Evolutionary conservation across 805 yeast species (phyloP).

Genomic region (Candida tallmaniae): DNA sequence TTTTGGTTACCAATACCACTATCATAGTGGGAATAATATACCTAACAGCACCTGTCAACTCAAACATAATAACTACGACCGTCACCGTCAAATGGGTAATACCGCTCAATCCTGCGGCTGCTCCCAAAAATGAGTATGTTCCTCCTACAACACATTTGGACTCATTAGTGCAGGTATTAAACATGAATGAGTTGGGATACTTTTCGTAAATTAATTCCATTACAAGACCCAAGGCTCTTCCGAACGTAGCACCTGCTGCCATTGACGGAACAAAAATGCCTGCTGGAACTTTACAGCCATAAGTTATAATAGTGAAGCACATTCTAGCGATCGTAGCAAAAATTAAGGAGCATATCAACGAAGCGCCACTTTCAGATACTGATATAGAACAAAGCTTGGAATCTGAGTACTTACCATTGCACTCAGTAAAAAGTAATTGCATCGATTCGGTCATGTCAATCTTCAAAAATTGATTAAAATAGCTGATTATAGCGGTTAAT

Average conservation of each 20-base stretch:
- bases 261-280: conserved; percentile 96
- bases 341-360: conserved; percentile 48
- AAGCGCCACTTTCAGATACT: conserved; percentile 20
- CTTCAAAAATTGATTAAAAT: conserved; percentile 74
- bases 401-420: conserved; percentile 42
- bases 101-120: conserved; percentile 93
- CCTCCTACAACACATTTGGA: conserved; percentile 81
- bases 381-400: conserved; percentile 40
- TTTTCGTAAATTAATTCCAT: conserved; percentile 43
- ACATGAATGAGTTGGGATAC: conserved; percentile 32
- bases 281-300: conserved; percentile 95
- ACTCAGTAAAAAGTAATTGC: conserved; percentile 85
- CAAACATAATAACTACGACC: conserved; percentile 93
- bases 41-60: conserved; percentile 89
- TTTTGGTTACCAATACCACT: conserved; percentile 82
- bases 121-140: conserved; percentile 92
- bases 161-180: conserved; percentile 25
- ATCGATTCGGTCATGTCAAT: conserved; percentile 95
- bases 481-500: conserved; percentile 71
- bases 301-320: conserved; percentile 72
- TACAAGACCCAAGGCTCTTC: conserved; percentile 76
- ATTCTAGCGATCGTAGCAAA: conserved; percentile 73
- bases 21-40: conserved; percentile 96
- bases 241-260: conserved; percentile 95
- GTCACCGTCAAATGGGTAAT: conserved; percentile 90